phyloP scores from a whole-genome alignment of 2,329 filamentous ascomycete species.

The Botrytis porri region DNA sequence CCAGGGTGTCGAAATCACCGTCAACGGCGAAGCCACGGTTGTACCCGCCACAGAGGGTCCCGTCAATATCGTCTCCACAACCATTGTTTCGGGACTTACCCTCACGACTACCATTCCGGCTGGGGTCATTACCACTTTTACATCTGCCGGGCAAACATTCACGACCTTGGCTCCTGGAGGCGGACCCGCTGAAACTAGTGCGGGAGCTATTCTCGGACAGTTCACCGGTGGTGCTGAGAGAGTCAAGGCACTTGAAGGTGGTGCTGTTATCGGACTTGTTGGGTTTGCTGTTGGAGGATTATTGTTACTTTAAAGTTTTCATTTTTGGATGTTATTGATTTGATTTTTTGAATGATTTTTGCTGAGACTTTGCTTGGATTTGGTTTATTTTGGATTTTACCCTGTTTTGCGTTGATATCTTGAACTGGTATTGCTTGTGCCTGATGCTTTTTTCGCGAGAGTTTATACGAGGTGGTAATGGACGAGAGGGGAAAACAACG shows the following conservation, averaged over 20 bases:
- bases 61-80: not conserved
- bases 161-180: not conserved
- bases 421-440: not conserved
- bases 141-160: not conserved
- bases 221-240: not conserved
- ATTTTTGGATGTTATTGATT: not conserved
- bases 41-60: not conserved
- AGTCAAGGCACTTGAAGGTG: not conserved
- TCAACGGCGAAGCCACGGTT: not conserved
- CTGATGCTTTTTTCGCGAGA: not conserved
- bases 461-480: not conserved
- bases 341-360: not conserved
- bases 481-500: not conserved
- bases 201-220: not conserved
- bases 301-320: constrained; percentile 15
- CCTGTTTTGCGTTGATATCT: not conserved
- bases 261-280: constrained; percentile 13
- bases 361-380: constrained; percentile 12
- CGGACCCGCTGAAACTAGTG: not conserved
- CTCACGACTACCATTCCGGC: not conserved
- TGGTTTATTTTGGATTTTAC: not conserved
- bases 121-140: not conserved
- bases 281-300: constrained; percentile 14
- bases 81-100: not conserved
- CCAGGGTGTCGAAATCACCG: not conserved